Evolutionary conservation across 2,329 filamentous ascomycete genomes (phyloP).

Genomic region (Hymenoscyphus linearis): DNA sequence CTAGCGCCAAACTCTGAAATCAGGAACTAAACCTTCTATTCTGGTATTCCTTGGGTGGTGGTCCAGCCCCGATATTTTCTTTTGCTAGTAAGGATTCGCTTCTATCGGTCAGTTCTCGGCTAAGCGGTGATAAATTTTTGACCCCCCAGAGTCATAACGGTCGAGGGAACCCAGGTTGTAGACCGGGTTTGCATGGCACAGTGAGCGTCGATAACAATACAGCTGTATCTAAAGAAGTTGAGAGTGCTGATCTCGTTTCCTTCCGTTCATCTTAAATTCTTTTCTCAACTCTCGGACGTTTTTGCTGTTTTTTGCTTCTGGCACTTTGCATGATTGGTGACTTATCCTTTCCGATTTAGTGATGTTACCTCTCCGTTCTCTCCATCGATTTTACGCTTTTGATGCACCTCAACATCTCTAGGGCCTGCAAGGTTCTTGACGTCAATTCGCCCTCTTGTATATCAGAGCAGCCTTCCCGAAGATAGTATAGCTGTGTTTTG

Average conservation of each 20-base stretch:
- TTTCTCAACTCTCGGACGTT: too few relatives aligned
- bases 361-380: background rate
- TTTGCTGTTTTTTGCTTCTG: background rate
- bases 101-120: background rate
- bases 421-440: too few relatives aligned
- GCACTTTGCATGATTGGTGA: background rate
- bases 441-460: too few relatives aligned
- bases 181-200: background rate
- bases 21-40: too few relatives aligned
- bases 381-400: background rate
- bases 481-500: too few relatives aligned
- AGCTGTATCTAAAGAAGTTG: background rate
- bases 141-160: background rate
- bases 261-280: background rate
- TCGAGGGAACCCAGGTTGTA: background rate
- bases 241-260: background rate
- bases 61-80: background rate
- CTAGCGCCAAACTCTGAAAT: too few relatives aligned
- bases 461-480: too few relatives aligned
- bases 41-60: too few relatives aligned
- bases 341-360: background rate
- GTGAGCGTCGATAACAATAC: background rate
- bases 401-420: too few relatives aligned
- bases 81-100: background rate
- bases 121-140: background rate